These are phyloP conservation scores for Penicillium pancosmium DNA, from an alignment of 495 filamentous ascomycete species.

Conservation along the genomic window DNA sequence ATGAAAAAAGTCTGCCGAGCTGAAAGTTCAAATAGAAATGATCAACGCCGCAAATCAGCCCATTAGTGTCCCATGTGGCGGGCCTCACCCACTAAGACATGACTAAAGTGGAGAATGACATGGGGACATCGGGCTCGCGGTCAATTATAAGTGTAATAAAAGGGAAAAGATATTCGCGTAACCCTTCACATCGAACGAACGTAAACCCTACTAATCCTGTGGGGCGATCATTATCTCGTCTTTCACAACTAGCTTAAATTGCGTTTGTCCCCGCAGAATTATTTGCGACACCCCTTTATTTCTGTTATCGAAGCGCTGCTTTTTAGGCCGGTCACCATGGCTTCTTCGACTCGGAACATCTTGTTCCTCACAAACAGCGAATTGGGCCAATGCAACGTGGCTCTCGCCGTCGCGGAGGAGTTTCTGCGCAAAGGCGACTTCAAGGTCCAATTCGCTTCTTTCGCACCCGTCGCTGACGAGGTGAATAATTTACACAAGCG, in stretches of 20 bases:
- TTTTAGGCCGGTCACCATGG: conserved; percentile 4
- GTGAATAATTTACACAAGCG: conserved; percentile 35
- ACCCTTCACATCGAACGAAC: conserved; percentile 11
- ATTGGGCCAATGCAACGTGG: conserved; percentile 58
- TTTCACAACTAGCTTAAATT: conserved; percentile 8
- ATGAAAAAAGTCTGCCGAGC: neutral
- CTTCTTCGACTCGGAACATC: conserved; percentile 22
- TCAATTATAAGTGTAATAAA: neutral
- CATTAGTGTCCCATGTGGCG: neutral
- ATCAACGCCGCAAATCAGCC: neutral
- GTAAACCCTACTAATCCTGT: conserved; percentile 5
- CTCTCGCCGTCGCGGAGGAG: conserved; percentile 54
- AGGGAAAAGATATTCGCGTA: conserved; percentile 14
- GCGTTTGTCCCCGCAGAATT: neutral
- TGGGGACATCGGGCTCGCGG: neutral
- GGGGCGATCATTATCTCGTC: neutral
- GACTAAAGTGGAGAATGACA: neutral
- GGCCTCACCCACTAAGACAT: no score
- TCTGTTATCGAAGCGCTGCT: neutral
- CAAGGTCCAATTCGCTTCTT: conserved; percentile 57
- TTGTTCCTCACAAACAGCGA: conserved; percentile 60
- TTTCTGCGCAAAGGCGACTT: conserved; percentile 47
- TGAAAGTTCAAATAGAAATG: neutral
- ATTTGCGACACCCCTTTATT: neutral
- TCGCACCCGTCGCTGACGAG: conserved; percentile 36